A percentile compares a stretch with the other conserved stretches of the same genome.
Evolutionary conservation across 345 rosid species (phyloP).

Genomic region (Geranium brycei): DNA sequence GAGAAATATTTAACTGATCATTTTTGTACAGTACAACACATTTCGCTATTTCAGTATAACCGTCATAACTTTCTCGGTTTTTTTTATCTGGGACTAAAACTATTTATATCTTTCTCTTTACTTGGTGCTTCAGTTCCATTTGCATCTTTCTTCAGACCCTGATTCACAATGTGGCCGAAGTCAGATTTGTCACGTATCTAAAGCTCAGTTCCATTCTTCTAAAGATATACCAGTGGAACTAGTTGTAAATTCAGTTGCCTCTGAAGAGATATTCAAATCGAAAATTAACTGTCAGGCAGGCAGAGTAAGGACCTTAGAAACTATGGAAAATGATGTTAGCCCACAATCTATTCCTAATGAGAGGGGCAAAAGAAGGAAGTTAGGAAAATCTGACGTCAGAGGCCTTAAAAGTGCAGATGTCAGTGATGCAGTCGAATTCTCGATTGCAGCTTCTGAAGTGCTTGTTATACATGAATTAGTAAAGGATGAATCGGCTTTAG

Average conservation of each 20-base stretch:
- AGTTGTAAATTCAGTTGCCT: constrained; percentile 14
- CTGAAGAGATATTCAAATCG: constrained; percentile 4
- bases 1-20: not conserved
- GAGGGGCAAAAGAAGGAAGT: constrained; percentile 3
- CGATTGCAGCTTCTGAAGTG: constrained; percentile 64
- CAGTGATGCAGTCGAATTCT: constrained; percentile 37
- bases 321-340: constrained; percentile 6
- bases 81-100: not conserved
- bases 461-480: constrained; percentile 41
- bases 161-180: constrained; percentile 17
- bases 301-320: constrained; percentile 4
- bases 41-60: not conserved
- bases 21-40: not conserved
- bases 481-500: constrained; percentile 21
- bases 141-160: constrained; percentile 25
- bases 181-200: constrained; percentile 10
- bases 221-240: constrained; percentile 5
- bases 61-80: not conserved
- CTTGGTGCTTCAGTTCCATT: constrained; percentile 29
- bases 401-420: constrained; percentile 21
- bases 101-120: constrained; percentile 2
- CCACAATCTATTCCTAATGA: not conserved
- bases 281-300: constrained; percentile 3
- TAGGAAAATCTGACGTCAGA: constrained; percentile 13
- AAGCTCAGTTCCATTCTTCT: constrained; percentile 5